These are phyloP conservation scores for Paspalum notatum DNA, from an alignment of 176 grass and related monocot species.

Conservation along the genomic window DNA sequence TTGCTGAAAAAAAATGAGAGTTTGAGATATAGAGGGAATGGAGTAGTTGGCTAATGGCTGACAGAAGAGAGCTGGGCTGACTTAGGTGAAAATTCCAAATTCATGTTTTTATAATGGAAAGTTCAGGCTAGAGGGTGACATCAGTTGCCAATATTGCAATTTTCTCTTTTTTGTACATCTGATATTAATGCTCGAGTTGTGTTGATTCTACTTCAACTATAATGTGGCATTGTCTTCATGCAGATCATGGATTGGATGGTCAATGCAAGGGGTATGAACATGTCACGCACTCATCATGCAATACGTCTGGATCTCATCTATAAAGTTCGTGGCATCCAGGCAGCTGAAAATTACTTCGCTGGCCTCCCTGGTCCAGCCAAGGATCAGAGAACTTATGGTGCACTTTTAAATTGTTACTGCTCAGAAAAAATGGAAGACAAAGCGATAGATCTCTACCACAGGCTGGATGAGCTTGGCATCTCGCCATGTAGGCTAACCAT, in stretches of 20 bases:
- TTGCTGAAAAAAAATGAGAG: too few relatives aligned
- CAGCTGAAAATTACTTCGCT: conserved; percentile 74
- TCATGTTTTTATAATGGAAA: too few relatives aligned
- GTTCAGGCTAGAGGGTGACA: too few relatives aligned
- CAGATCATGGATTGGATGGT: conserved; percentile 84
- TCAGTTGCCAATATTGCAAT: too few relatives aligned
- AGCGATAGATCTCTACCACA: conserved; percentile 57
- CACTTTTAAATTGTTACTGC: conserved; percentile 69
- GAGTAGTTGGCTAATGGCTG: too few relatives aligned
- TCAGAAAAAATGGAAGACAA: conserved; percentile 55
- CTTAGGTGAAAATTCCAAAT: too few relatives aligned
- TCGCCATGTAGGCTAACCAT: conserved; percentile 28
- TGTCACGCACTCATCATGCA: conserved; percentile 64
- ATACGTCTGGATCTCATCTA: conserved; percentile 67
- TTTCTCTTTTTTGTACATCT: too few relatives aligned
- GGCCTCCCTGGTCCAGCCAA: conserved; percentile 60
- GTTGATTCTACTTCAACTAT: neutral
- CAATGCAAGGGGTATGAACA: conserved; percentile 57
- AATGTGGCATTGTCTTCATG: conserved; percentile 20
- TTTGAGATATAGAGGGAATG: too few relatives aligned
- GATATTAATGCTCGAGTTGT: too few relatives aligned
- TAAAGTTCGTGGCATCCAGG: conserved; percentile 59
- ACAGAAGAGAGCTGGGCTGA: too few relatives aligned
- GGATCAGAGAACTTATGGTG: conserved; percentile 59
- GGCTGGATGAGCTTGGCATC: conserved; percentile 58